Evolutionary conservation across 2,329 filamentous ascomycete species (phyloP), one percentile per base, ranked within the genome.

Genomic region (Endothia cerciana): DNA sequence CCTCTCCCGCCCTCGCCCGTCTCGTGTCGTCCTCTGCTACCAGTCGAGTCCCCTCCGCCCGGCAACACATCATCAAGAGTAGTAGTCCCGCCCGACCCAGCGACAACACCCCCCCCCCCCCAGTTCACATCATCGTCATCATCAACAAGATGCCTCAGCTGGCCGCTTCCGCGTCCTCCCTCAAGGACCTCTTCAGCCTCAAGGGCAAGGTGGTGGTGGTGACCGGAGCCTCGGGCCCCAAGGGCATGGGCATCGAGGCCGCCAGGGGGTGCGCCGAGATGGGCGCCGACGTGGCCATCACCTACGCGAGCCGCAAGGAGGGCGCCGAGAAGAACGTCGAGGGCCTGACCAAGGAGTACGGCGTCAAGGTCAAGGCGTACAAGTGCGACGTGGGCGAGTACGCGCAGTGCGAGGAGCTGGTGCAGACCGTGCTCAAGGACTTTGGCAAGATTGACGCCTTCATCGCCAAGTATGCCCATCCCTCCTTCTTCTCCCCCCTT

Each of bases 401-500:
- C 71, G 72, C 77, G n/a, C 77, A 82, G 22, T 82, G 87, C 65
- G 79, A 86, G 74, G 74, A 78, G 55, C 82, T 86, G 69, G 79
- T 88, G 65, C 79, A 81, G 67, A 85, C 91, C 36, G 88, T 93
- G 70, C 84, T 90, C 74, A 80, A 82, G 71, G 91, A 94, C 75
- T 93, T 93, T 74, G 88, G 88, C 73, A 87, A 87, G 56, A 86
- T 93, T 65, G 90, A 93, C 69, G 85, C 89, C 69, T 92, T 93
- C 71, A 85, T 93, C 61, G 90, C 91, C 72, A 93, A 93, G 76
- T 89, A 85, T 43, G 90, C 86, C 43, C 40, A n/a, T n/a, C 30
- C 1, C 4, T 40, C 19, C 63, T 6, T 5, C 4, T n/a, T 2
- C 33, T n/a, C 36, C 3, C 7, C 25, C 25, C n/a, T n/a, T 17